Evolutionary conservation across 2,329 filamentous ascomycete genomes (phyloP), one percentile per base, ranked within the genome.

Genomic region (Pestalotiopsis sp.): DNA sequence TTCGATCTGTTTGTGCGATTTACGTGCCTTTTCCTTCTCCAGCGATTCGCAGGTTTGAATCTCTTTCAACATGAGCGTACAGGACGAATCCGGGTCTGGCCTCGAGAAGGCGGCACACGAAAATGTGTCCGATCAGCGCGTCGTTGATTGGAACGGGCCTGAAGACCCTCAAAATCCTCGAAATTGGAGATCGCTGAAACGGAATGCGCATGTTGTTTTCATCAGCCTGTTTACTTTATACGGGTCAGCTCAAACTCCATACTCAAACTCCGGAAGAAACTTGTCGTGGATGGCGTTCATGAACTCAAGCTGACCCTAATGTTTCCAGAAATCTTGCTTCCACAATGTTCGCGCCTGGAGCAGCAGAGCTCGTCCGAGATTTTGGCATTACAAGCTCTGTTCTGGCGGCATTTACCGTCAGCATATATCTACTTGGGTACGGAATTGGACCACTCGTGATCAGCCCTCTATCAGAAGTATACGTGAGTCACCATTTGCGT

Each of bases 391-490:
- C 56, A 20, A 67, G 60, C 36, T n/a, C 7, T 6, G 62, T 45
- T n/a, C 20, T 70, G 5, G 56, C 41, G 4, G 23, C 58, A 13
- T 59, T 68, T 23, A 66, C 66, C 4, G 62, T 70, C n/a, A 64
- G 41, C 63, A 58, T 70, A n/a, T 70, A 68, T 45, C 36, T 70
- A 9, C n/a, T 67, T n/a, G 69, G 69, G 4, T 68, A 64, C 63
- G 69, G 66, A 6, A 36, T 69, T 36, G 90, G 89, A 0, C 89
- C 90, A 0, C 77, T 87, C 62, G 69, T 91, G 4, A 85, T 88
- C 66, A 89, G 88, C 0, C 89, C 90, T 0, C 69, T 91, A 7
- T 88, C 85, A 13, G 90, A 92, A 75, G 77, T 89, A 4, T 59
- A 36, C 25, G 27, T 52, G 17, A 20, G 45, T 52, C 0, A 1